Base-by-base conservation (phyloP, 305 asterid species). In the Petunia hybrid region DNA sequence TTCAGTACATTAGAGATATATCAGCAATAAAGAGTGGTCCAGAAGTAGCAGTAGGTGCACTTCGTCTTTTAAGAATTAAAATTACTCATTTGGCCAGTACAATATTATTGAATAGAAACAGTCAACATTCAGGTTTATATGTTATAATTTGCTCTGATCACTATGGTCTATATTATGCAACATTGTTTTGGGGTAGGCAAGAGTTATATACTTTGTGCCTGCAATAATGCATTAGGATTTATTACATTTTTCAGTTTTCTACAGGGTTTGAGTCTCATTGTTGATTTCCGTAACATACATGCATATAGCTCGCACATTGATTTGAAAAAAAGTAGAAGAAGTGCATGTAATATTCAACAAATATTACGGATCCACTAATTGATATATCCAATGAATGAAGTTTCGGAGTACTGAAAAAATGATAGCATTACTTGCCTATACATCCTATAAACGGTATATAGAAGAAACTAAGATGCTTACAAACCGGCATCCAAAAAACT, bases 401-500 rank as follows among this genome's bases (percentile, higher is more conserved):
- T 74, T 53, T 64, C 35, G 31, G 31, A 53, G 42, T 71, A 46
- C 79, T 53, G 79, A 53, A 74, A 74, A 74, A 74, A 74, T 53
- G 48, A 84, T 61, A 48, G 40, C 14, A 86, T 65, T 65, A 46
- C 41, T 45, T 14, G 42, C 80, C 87, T 85, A 75, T 85, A 81
- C 88, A 85, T 75, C 80, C 86, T 82, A 83, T 48, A 59, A 45
- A 76, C 8, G 31, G 38, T 82, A 83, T 53, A 77, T 61, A 36
- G 77, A 74, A 53, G 36, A 74, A 53, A 74, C 64, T 65, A 65
- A 5, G 48, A 65, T 41, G 63, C 53, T 55, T 51, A 36, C 80
- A 57, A 41, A 60, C 65, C 83, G 79, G 55, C 51, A 65, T 22
- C 70, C 45, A 42, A 66, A 48, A 83, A 4, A 64, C 16, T 12